phyloP scores from a whole-genome alignment of 2,329 filamentous ascomycete genomes.

The Botrytis hyacinthi region DNA sequence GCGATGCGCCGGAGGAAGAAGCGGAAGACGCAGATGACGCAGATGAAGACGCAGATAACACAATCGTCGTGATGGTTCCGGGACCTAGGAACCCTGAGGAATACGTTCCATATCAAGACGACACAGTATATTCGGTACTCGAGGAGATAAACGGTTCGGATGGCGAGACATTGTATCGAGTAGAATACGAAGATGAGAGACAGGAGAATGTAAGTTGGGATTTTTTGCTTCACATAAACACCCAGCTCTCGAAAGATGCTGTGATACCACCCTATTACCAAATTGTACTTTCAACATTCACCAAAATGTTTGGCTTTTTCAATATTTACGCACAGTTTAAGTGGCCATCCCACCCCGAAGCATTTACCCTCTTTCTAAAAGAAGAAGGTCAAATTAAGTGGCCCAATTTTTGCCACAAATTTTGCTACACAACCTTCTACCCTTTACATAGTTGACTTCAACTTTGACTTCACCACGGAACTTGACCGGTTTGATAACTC shows the following conservation, averaged over 20 bases:
- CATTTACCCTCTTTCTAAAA: neutral
- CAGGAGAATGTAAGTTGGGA: slow-evolving; percentile 36
- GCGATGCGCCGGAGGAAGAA: neutral
- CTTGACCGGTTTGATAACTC: neutral
- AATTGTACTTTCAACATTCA: neutral
- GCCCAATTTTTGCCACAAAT: neutral
- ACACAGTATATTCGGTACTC: slow-evolving; percentile 37
- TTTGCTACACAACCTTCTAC: neutral
- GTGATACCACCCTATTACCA: neutral
- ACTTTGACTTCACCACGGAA: neutral
- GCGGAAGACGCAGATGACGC: neutral
- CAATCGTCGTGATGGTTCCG: slow-evolving; percentile 33
- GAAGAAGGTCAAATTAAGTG: neutral
- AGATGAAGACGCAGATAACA: slow-evolving; percentile 8
- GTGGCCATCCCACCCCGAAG: neutral
- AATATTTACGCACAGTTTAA: neutral
- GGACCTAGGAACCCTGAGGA: slow-evolving; percentile 34
- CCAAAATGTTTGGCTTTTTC: neutral
- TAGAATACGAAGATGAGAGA: slow-evolving; percentile 39
- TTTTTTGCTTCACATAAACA: slow-evolving; percentile 3
- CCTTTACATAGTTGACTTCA: neutral
- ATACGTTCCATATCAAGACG: slow-evolving; percentile 33
- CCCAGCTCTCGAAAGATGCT: neutral
- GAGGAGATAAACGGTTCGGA: slow-evolving; percentile 28
- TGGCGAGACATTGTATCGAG: slow-evolving; percentile 32